Conservation (phyloP, 805 yeast genomes). For the Priceomyces carsonii region DNA sequence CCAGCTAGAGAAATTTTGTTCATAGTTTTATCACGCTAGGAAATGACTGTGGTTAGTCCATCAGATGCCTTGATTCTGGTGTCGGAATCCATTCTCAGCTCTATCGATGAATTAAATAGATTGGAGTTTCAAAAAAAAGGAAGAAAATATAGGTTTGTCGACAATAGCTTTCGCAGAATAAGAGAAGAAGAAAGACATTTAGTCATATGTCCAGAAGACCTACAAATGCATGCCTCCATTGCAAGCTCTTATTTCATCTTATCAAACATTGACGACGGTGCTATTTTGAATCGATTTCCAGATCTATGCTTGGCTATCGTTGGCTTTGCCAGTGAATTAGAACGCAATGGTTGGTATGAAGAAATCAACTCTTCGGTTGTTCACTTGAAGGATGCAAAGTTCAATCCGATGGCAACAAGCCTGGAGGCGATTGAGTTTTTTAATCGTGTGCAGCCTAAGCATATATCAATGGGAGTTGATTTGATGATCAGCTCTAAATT, state of each 20-base stretch:
- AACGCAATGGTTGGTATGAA: conserved; percentile 51
- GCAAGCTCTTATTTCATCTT: conserved; percentile 47
- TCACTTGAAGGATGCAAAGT: conserved; percentile 31
- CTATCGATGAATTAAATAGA: conserved; percentile 32
- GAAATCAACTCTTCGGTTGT: conserved; percentile 44
- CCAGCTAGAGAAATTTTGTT: too few relatives aligned
- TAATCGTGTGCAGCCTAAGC: conserved; percentile 26
- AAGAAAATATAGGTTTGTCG: conserved; percentile 48
- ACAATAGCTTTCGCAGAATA: conserved; percentile 49
- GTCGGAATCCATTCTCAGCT: conserved; percentile 35
- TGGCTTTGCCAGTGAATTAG: conserved; percentile 52
- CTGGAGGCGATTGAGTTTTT: conserved; percentile 36
- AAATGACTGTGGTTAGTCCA: conserved; percentile 15
- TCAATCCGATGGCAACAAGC: conserved; percentile 28
- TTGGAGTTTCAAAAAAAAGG: conserved; percentile 45
- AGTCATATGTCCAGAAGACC: conserved; percentile 34
- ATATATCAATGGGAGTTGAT: conserved; percentile 43
- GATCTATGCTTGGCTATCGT: conserved; percentile 49
- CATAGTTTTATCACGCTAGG: neutral
- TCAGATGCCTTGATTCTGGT: conserved; percentile 38
- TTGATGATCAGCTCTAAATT: conserved; percentile 48
- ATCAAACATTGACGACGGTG: conserved; percentile 34
- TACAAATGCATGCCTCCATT: conserved; percentile 33
- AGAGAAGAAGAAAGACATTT: conserved; percentile 51
- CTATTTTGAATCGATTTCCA: conserved; percentile 31